These are phyloP conservation scores for Aspergillus pseudoglaucus DNA, from an alignment of 2,329 filamentous ascomycete genomes.

Conservation along the genomic window DNA sequence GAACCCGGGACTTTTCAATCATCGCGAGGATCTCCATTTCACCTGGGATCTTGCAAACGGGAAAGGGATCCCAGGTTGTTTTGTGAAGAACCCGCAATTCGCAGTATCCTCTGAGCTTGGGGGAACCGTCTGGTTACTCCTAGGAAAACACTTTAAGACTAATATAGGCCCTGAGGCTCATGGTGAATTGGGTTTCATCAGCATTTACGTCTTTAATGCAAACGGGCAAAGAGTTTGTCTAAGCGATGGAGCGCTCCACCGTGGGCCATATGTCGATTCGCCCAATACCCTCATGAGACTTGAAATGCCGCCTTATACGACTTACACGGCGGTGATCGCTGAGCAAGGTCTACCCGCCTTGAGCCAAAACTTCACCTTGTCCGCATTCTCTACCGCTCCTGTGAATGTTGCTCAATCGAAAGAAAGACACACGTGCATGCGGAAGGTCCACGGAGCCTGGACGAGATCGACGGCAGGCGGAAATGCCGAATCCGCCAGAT, in stretches of 20 bases:
- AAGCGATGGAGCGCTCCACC: slow-evolving; percentile 63
- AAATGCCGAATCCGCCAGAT: slow-evolving; percentile 67
- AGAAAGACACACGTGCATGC: slow-evolving; percentile 54
- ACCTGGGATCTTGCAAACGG: slow-evolving; percentile 61
- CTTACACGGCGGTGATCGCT: slow-evolving; percentile 63
- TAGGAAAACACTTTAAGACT: slow-evolving; percentile 79
- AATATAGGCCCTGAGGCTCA: slow-evolving; percentile 24
- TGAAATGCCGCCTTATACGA: slow-evolving; percentile 47
- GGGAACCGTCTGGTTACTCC: slow-evolving; percentile 71
- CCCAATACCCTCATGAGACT: slow-evolving; percentile 82
- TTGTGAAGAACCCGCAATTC: slow-evolving; percentile 60
- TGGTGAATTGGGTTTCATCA: slow-evolving; percentile 71
- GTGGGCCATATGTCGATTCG: slow-evolving; percentile 85
- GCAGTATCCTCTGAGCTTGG: slow-evolving; percentile 46
- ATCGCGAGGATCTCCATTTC: slow-evolving; percentile 86
- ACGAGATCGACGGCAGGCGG: slow-evolving; percentile 74
- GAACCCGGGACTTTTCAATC: slow-evolving; percentile 77
- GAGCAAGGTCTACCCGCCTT: slow-evolving; percentile 70
- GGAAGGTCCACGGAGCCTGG: slow-evolving; percentile 63
- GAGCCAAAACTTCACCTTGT: slow-evolving; percentile 78
- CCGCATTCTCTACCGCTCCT: slow-evolving; percentile 64
- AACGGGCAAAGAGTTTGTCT: slow-evolving; percentile 67
- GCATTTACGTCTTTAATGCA: slow-evolving; percentile 71
- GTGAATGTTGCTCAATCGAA: slow-evolving; percentile 58
- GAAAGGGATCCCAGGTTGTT: slow-evolving; percentile 63